A percentile compares a stretch with the other conserved stretches of the same genome.
Conservation (phyloP, 2,329 filamentous ascomycete species). For the Pleomassaria siparia region DNA sequence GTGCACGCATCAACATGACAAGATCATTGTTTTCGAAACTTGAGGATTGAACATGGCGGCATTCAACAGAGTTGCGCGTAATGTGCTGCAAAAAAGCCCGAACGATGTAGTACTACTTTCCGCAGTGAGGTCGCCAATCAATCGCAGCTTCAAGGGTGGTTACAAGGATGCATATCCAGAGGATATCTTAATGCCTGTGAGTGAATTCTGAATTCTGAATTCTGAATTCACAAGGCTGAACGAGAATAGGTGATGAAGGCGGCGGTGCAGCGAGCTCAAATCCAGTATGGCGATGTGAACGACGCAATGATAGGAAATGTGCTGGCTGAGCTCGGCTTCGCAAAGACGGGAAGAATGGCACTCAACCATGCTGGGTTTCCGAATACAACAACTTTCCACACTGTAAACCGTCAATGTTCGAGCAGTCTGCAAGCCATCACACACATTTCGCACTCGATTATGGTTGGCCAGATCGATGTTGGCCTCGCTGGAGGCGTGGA, state of each 20-base stretch:
- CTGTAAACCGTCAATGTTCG: constrained; percentile 94
- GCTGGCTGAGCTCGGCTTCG: constrained; percentile 79
- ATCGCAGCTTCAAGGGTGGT: constrained; percentile 85
- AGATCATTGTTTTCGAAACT: constrained; percentile 3
- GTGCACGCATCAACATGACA: constrained; percentile 8
- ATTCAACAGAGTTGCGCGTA: constrained; percentile 38
- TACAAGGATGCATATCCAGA: constrained; percentile 93
- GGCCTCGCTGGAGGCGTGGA: constrained; percentile 88
- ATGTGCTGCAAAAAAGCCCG: constrained; percentile 80
- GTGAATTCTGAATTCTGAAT: constrained; percentile 4
- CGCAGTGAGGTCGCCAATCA: constrained; percentile 81
- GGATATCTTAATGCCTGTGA: constrained; percentile 68
- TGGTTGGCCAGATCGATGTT: constrained; percentile 76
- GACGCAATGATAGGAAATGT: constrained; percentile 62
- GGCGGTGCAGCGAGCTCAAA: constrained; percentile 28
- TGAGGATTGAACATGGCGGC: constrained; percentile 23
- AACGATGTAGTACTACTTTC: constrained; percentile 96
- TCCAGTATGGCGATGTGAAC: constrained; percentile 26
- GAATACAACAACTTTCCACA: constrained; percentile 77
- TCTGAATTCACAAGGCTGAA: constrained; percentile 63
- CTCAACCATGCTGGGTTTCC: constrained; percentile 89
- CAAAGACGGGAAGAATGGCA: constrained; percentile 88
- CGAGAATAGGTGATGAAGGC: constrained; percentile 77
- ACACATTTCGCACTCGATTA: constrained; percentile 87
- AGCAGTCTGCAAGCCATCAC: constrained; percentile 93